phyloP scores from a whole-genome alignment of 2,329 filamentous ascomycete species.

The Huntiella omanensis region DNA sequence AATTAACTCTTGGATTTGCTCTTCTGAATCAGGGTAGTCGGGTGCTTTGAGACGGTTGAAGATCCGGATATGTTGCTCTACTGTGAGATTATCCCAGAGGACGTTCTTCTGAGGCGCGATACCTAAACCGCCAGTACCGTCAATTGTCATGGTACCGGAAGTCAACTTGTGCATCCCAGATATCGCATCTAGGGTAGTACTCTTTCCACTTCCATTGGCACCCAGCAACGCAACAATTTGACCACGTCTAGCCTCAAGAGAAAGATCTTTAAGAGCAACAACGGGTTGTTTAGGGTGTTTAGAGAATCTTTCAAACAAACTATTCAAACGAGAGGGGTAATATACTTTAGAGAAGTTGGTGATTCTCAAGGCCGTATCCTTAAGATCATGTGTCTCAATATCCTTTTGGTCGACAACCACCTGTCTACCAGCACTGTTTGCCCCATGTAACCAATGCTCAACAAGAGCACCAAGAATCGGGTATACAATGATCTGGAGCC shows the following conservation, averaged over 20 bases:
- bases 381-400: conserved; percentile 9
- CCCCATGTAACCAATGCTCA: conserved; percentile 59
- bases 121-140: conserved; percentile 61
- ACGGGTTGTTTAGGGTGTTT: conserved; percentile 29
- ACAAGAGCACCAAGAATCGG: conserved; percentile 56
- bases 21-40: conserved; percentile 31
- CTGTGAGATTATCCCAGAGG: conserved; percentile 74
- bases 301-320: conserved; percentile 19
- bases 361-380: conserved; percentile 43
- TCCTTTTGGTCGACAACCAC: conserved; percentile 21
- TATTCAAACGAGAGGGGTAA: conserved; percentile 26
- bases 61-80: conserved; percentile 65
- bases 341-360: conserved; percentile 64
- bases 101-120: conserved; percentile 90
- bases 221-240: conserved; percentile 76
- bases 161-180: conserved; percentile 65
- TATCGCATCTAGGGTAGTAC: conserved; percentile 74
- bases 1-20: conserved; percentile 45
- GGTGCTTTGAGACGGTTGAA: conserved; percentile 69
- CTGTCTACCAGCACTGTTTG: conserved; percentile 42
- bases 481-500: conserved; percentile 61
- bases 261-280: conserved; percentile 58
- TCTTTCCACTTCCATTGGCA: conserved; percentile 81
- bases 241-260: conserved; percentile 51
- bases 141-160: conserved; percentile 56